Evolutionary conservation across 169 alveolate genomes (phyloP).

Genomic region (Prorocentrum cordatum): DNA sequence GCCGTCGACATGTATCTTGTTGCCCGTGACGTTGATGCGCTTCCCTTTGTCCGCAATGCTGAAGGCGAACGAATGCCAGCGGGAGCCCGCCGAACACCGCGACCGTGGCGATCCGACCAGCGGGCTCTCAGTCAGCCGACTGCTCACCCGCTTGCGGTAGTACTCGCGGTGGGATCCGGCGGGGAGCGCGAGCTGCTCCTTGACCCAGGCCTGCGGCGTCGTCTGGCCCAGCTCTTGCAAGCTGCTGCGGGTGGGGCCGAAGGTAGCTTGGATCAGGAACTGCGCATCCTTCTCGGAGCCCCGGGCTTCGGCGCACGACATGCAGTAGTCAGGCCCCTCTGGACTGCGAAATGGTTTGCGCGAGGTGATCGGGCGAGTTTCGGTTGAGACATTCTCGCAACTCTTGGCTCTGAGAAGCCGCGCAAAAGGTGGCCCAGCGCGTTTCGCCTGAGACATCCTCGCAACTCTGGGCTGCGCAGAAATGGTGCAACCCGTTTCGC

Average conservation of each 20-base stretch:
- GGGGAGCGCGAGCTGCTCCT: conserved; percentile 1
- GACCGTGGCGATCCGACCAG: background rate
- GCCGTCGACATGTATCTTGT: conserved; percentile 17
- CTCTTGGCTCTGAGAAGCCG: too few relatives aligned
- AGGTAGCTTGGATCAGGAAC: conserved; percentile 35
- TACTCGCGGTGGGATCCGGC: conserved; percentile 14
- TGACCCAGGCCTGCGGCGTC: conserved; percentile 10
- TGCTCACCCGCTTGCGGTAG: conserved; percentile 35
- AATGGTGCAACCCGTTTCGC: too few relatives aligned
- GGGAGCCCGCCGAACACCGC: background rate
- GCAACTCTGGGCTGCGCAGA: too few relatives aligned
- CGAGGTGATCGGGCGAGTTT: too few relatives aligned
- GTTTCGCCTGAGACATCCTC: too few relatives aligned
- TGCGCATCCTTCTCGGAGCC: conserved; percentile 40
- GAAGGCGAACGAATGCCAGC: conserved; percentile 9
- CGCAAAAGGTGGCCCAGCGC: too few relatives aligned
- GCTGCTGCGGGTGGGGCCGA: conserved; percentile 17
- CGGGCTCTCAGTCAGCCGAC: background rate
- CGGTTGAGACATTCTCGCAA: too few relatives aligned
- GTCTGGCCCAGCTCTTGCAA: background rate
- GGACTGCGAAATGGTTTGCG: too few relatives aligned
- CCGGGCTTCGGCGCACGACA: too few relatives aligned
- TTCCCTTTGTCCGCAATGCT: background rate
- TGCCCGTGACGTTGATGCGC: conserved; percentile 8
- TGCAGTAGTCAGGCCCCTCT: too few relatives aligned